Evolutionary conservation across 768 basidiomycete species (phyloP).

Genomic region (Tricholoma bakamatsutake): DNA sequence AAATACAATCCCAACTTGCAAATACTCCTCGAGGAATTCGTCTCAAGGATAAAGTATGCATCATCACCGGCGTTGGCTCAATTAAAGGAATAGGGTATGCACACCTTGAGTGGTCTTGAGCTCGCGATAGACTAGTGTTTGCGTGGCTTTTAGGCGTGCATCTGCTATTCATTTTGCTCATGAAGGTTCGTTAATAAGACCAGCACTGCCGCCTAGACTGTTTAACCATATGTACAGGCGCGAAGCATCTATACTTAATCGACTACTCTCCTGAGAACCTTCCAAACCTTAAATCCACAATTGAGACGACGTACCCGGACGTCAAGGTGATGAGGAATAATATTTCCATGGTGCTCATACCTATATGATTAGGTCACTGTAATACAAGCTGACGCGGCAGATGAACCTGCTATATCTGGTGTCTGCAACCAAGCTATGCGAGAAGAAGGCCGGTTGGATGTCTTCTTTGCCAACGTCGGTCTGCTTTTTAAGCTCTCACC

Average conservation of each 20-base stretch:
- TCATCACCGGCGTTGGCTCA: constrained; percentile 86
- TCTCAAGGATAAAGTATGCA: constrained; percentile 73
- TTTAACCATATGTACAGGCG: constrained; percentile 39
- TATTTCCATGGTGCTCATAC: neutral
- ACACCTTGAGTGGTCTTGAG: neutral
- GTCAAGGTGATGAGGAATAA: constrained; percentile 54
- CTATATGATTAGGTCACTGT: constrained; percentile 56
- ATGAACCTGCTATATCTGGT: constrained; percentile 59
- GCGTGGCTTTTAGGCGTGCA: constrained; percentile 47
- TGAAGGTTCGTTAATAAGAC: constrained; percentile 46
- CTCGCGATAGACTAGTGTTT: neutral
- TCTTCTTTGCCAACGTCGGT: constrained; percentile 91
- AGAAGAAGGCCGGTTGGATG: constrained; percentile 84
- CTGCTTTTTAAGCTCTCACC: neutral
- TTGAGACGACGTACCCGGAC: constrained; percentile 62
- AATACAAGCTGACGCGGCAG: constrained; percentile 78
- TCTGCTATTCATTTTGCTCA: constrained; percentile 70
- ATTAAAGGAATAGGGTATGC: constrained; percentile 83
- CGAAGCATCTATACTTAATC: constrained; percentile 69
- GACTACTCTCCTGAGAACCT: constrained; percentile 66
- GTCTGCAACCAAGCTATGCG: constrained; percentile 67
- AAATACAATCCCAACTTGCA: constrained; percentile 63
- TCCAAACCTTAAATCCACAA: constrained; percentile 62
- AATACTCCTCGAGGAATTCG: constrained; percentile 45
- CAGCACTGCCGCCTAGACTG: neutral